Conservation (phyloP, 2,329 filamentous ascomycete genomes). For the Aotearoamyces nothofagi region DNA sequence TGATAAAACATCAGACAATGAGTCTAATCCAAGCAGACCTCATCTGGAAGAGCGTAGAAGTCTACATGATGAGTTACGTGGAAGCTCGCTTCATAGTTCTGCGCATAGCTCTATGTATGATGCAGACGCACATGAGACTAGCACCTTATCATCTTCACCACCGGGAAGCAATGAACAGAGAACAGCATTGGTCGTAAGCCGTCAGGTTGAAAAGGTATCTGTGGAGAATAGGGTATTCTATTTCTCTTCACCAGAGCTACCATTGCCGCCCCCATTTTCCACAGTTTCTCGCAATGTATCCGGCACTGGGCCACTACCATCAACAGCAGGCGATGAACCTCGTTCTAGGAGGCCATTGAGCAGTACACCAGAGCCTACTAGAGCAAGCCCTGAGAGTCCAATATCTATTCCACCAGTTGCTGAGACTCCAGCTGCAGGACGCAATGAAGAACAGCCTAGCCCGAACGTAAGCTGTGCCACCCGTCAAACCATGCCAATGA, state of each 20-base stretch:
- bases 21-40: conserved; percentile 8
- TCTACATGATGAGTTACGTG: conserved; percentile 14
- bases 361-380: too few relatives aligned
- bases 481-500: too few relatives aligned
- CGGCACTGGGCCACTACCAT: conserved; percentile 8
- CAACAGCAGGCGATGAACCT: conserved; percentile 5
- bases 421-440: too few relatives aligned
- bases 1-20: conserved; percentile 10
- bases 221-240: not conserved
- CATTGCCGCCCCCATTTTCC: conserved; percentile 18
- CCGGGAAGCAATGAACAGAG: not conserved
- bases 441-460: too few relatives aligned
- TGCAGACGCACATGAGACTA: not conserved
- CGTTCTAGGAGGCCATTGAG: conserved; percentile 4
- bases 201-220: not conserved
- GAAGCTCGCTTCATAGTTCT: conserved; percentile 11
- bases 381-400: too few relatives aligned
- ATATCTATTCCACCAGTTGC: too few relatives aligned
- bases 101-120: too few relatives aligned
- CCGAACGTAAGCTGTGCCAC: too few relatives aligned
- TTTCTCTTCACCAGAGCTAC: not conserved
- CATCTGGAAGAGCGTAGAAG: conserved; percentile 7
- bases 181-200: not conserved
- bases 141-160: not conserved
- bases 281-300: conserved; percentile 10